Conservation (phyloP, 306 rosid genomes). For the Prinsepia uniflora region DNA sequence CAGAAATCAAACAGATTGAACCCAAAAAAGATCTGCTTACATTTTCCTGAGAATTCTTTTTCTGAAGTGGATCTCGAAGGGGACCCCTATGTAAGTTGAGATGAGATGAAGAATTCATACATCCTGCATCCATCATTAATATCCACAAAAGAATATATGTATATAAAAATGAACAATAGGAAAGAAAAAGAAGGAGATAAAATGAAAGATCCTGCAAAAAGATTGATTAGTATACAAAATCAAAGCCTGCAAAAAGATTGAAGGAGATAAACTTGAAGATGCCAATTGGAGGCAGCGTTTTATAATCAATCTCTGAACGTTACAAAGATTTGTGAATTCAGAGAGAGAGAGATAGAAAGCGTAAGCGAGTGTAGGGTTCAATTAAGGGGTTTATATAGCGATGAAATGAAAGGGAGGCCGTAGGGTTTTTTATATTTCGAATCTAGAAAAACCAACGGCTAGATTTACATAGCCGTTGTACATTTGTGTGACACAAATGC, state of each 20-base stretch:
- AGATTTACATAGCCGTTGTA: constrained; percentile 21
- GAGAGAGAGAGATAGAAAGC: constrained; percentile 5
- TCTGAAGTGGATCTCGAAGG: constrained; percentile 34
- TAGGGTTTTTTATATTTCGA: constrained; percentile 14
- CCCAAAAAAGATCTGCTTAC: not conserved
- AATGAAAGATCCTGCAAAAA: constrained; percentile 7
- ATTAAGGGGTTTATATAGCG: constrained; percentile 15
- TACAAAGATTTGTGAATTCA: not conserved
- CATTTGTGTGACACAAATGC: constrained; percentile 9
- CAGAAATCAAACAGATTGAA: not conserved
- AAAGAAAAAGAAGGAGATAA: not conserved
- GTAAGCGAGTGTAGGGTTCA: not conserved
- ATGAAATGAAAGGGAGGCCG: not conserved
- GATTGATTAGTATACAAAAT: not conserved
- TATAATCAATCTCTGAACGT: constrained; percentile 7
- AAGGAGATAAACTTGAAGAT: not conserved
- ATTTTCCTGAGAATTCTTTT: constrained; percentile 32
- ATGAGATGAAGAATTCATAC: constrained; percentile 24
- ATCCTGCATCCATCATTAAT: constrained; percentile 45
- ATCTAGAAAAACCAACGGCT: constrained; percentile 23
- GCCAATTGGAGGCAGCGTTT: not conserved
- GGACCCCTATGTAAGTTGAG: constrained; percentile 26
- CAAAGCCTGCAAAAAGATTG: constrained; percentile 14
- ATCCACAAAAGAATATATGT: constrained; percentile 7
- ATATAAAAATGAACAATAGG: not conserved